Conservation (phyloP, 805 yeast species). For the Maudiozyma saulgeensis region DNA sequence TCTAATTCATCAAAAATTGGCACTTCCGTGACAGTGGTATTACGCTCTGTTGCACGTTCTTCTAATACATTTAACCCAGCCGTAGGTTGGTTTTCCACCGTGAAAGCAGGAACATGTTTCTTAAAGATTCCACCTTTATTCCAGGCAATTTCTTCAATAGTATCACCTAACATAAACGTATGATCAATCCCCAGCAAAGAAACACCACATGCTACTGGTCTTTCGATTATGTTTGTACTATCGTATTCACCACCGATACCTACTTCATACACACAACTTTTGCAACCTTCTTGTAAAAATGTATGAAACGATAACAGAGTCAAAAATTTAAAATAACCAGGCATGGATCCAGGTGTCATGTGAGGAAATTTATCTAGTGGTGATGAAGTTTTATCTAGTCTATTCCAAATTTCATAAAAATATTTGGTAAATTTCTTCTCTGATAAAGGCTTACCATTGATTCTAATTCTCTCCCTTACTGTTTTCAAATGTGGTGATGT, state of each 20-base stretch:
- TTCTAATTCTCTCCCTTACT: constrained; percentile 83
- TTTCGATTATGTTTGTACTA: constrained; percentile 79
- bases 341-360: constrained; percentile 65
- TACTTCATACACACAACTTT: constrained; percentile 91
- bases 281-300: constrained; percentile 79
- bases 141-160: constrained; percentile 88
- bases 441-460: constrained; percentile 76
- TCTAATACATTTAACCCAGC: constrained; percentile 47
- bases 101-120: constrained; percentile 51
- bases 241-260: constrained; percentile 98
- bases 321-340: constrained; percentile 86
- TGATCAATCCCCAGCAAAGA: constrained; percentile 88
- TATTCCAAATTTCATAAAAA: constrained; percentile 92
- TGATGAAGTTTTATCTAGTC: constrained; percentile 48
- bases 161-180: constrained; percentile 73
- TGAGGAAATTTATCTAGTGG: constrained; percentile 55
- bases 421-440: constrained; percentile 77
- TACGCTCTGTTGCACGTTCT: constrained; percentile 60
- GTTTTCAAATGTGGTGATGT: constrained; percentile 93
- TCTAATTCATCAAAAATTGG: constrained; percentile 33
- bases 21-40: constrained; percentile 44
- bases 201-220: constrained; percentile 80
- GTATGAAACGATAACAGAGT: constrained; percentile 87
- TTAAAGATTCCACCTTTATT: constrained; percentile 93
- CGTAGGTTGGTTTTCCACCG: constrained; percentile 49